Evolutionary conservation across 306 rosid species (phyloP).

Genomic region (Prunus fruticosa): DNA sequence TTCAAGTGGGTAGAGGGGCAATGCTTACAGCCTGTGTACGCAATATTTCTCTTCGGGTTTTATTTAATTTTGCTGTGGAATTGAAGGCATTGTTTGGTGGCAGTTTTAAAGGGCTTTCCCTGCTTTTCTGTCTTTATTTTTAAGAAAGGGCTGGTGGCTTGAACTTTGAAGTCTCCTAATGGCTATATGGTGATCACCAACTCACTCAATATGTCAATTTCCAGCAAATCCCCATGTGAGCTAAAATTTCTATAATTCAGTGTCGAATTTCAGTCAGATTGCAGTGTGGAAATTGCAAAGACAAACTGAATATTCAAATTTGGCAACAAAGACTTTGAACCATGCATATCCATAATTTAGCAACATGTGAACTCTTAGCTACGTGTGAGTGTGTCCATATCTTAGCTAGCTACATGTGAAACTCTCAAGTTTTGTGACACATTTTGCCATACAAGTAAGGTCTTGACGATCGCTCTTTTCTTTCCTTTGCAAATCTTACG

Average conservation of each 20-base stretch:
- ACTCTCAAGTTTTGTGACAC: background rate
- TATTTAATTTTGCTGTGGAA: background rate
- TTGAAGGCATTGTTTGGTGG: slow-evolving; percentile 19
- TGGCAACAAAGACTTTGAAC: slow-evolving; percentile 1
- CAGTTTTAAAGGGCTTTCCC: slow-evolving; percentile 12
- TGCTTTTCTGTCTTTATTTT: background rate
- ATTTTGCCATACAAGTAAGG: background rate
- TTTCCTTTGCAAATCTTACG: too few species aligned
- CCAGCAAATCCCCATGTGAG: background rate
- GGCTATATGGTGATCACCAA: background rate
- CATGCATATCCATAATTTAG: background rate
- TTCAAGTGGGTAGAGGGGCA: slow-evolving; percentile 24
- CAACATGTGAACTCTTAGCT: slow-evolving; percentile 52
- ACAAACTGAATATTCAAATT: slow-evolving; percentile 8
- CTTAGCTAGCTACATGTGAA: slow-evolving; percentile 34
- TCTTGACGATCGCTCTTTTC: too few species aligned
- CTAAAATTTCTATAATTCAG: background rate
- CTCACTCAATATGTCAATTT: background rate
- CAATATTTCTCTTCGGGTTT: background rate
- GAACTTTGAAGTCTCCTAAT: background rate
- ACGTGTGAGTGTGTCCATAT: too few species aligned
- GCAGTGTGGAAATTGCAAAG: background rate
- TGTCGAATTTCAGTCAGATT: background rate
- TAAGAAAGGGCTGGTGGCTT: too few species aligned
- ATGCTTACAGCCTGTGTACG: slow-evolving; percentile 22